Evolutionary conservation across 495 filamentous ascomycete species (phyloP), one percentile per base, ranked within the genome.

Genomic region (Corynascus novoguineensis): DNA sequence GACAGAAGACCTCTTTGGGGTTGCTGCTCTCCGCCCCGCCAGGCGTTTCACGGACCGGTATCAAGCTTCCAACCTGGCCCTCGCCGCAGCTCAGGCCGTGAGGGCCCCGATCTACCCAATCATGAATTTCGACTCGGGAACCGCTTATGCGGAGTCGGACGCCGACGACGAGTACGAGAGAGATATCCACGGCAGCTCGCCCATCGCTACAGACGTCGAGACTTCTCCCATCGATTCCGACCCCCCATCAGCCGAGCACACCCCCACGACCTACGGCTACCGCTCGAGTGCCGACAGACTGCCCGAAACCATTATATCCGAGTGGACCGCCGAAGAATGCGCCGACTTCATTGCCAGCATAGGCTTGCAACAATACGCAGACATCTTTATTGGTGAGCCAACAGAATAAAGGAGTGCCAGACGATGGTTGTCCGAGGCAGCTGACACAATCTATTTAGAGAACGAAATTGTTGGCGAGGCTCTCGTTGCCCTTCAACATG

Each of bases 141-240:
- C 79, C 59, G 80, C 78, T 10, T 83, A 95, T 68, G 86, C 87
- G 64, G 90, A 96, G 69, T 90, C 86, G 51, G 91, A 96, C 67
- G 91, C 90, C 67, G 91, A 96, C 70, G 91, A 95, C 70, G 91
- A 96, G 78, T 95, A 92, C 69, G 90, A 95, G 74, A 80, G 89
- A 60, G 89, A 86, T 62, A 78, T 90, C 28, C 75, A 82, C 58
- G 75, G 87, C 61, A 84, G 82, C 53, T 91, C 88, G 0, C 89
- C 89, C 25, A 78, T 83, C 22, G 86, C 78, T 49, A 85, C 83
- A 55, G 89, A 93, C 65, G 89, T 84, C 57, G 90, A 95, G 68
- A 77, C 77, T 41, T 92, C 87, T 27, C 88, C 87, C 31, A 90
- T 84, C 42, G 87, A 90, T 60, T 92, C 90, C 28, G 88, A 89